Conservation (phyloP, 768 basidiomycete species). For the Pleurotus djamor region DNA sequence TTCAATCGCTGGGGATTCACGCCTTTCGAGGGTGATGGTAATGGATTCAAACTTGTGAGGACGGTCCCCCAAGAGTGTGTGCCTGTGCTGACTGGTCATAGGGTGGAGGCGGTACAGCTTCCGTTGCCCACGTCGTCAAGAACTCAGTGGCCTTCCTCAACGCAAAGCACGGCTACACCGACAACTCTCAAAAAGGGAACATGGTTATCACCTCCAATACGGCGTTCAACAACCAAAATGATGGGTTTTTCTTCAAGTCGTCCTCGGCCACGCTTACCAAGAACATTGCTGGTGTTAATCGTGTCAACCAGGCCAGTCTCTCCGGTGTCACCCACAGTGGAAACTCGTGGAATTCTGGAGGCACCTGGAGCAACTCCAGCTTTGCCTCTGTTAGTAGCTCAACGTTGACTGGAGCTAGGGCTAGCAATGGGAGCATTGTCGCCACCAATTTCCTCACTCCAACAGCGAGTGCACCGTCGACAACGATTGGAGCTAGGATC, state of each 20-base stretch:
- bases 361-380: background rate
- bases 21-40: background rate
- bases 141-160: background rate
- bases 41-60: background rate
- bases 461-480: background rate
- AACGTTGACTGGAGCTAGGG: background rate
- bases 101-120: background rate
- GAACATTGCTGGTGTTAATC: background rate
- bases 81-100: background rate
- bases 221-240: background rate
- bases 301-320: background rate
- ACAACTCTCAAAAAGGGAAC: background rate
- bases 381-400: background rate
- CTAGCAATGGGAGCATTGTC: background rate
- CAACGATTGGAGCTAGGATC: background rate
- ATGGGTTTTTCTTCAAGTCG: background rate
- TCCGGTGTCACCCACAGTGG: background rate
- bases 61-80: background rate
- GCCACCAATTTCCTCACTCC: slow-evolving; percentile 1
- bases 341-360: background rate
- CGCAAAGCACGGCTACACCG: background rate
- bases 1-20: background rate
- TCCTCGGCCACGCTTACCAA: background rate
- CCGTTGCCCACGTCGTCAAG: background rate
- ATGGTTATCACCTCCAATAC: background rate